Percentiles rank a stretch among this genome's conserved stretches.
Conservation (phyloP, 2,329 filamentous ascomycete species). For the Epichloe gansuensis region DNA sequence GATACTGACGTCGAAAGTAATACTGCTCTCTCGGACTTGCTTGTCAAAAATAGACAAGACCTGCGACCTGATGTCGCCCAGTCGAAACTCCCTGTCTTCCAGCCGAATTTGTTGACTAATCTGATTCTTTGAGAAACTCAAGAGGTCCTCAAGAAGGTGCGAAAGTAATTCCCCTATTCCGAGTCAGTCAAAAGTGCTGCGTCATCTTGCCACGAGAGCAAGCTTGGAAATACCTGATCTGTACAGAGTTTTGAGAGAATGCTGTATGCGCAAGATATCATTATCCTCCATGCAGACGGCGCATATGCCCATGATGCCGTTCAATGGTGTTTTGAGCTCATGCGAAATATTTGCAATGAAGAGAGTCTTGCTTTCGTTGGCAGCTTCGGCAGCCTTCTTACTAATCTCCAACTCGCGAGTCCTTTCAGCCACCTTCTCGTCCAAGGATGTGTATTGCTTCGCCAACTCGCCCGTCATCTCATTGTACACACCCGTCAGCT, state of each 20-base stretch:
- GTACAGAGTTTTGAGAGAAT: constrained; percentile 77
- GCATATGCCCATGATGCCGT: constrained; percentile 90
- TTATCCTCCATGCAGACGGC: constrained; percentile 88
- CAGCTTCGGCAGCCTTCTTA: constrained; percentile 86
- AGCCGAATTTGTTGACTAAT: constrained; percentile 72
- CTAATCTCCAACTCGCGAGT: constrained; percentile 77
- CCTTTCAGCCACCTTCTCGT: constrained; percentile 71
- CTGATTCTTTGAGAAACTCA: constrained; percentile 92
- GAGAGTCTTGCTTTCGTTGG: constrained; percentile 91
- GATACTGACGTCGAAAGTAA: constrained; percentile 61
- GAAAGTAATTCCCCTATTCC: constrained; percentile 53
- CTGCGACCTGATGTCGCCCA: constrained; percentile 76
- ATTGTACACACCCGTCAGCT: constrained; percentile 76
- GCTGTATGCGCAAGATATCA: constrained; percentile 62
- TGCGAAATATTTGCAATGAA: constrained; percentile 92
- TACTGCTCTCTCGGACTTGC: constrained; percentile 68
- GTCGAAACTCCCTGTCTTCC: constrained; percentile 72
- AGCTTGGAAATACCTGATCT: constrained; percentile 25
- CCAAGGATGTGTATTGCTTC: constrained; percentile 72
- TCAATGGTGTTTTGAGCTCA: constrained; percentile 85
- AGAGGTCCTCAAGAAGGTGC: constrained; percentile 74
- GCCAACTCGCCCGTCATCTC: constrained; percentile 86
- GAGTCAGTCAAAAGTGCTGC: neutral
- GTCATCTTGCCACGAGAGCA: neutral
- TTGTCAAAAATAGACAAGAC: constrained; percentile 80